Percentiles rank a stretch among this genome's conserved stretches.
phyloP scores from a whole-genome alignment of 345 rosid genomes.

The Viola odorata region DNA sequence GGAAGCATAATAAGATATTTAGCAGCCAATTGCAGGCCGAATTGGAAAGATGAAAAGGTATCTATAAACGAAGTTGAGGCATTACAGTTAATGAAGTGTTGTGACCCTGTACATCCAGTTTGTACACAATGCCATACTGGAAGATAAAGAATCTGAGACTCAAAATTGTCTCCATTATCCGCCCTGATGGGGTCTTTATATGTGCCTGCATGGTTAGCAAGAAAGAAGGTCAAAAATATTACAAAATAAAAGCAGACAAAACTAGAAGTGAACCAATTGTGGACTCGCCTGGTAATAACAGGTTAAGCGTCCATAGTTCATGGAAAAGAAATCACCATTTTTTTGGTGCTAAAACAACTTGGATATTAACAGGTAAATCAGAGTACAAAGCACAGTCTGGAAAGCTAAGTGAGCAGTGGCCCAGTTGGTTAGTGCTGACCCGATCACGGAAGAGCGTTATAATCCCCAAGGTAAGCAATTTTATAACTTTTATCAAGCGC shows the following conservation, averaged over 20 bases:
- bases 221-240: background rate
- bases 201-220: conserved; percentile 50
- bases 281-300: background rate
- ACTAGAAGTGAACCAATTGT: background rate
- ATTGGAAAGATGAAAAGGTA: background rate
- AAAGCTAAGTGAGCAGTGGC: too few species aligned
- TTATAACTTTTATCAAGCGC: too few species aligned
- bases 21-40: background rate
- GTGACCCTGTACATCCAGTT: conserved; percentile 48
- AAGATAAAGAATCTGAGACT: conserved; percentile 82
- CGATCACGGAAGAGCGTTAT: too few species aligned
- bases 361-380: too few species aligned
- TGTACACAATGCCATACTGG: conserved; percentile 94
- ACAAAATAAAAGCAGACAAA: background rate
- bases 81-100: conserved; percentile 66
- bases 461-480: too few species aligned
- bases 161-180: conserved; percentile 82
- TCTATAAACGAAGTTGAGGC: background rate
- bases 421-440: too few species aligned
- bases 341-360: too few species aligned
- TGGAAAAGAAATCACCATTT: too few species aligned
- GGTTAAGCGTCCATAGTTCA: background rate
- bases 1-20: background rate
- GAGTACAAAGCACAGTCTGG: too few species aligned
- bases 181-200: conserved; percentile 74